These are phyloP conservation scores for Phyllostachys edulis DNA, from an alignment of 176 grass and related monocot species.

Conservation along the genomic window DNA sequence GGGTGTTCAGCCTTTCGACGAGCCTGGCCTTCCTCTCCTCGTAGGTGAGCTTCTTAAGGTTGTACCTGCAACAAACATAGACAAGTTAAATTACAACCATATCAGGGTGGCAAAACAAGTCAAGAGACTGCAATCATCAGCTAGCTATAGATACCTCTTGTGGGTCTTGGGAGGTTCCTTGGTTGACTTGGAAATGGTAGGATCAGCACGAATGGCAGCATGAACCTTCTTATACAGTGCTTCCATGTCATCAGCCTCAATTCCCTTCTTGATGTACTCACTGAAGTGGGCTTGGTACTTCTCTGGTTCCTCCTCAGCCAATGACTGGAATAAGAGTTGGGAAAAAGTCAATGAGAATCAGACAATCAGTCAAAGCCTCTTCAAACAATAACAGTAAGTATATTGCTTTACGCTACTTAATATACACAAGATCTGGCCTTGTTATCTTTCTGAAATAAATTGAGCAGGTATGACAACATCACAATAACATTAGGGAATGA, in stretches of 20 bases:
- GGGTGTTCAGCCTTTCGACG: slow-evolving; percentile 53
- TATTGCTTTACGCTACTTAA: not conserved
- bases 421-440: not conserved
- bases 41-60: slow-evolving; percentile 78
- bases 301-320: slow-evolving; percentile 78
- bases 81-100: not conserved
- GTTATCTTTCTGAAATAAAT: not conserved
- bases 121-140: not conserved
- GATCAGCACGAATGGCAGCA: slow-evolving; percentile 68
- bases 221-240: slow-evolving; percentile 81
- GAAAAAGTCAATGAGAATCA: not conserved
- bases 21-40: slow-evolving; percentile 77
- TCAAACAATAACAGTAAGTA: not conserved
- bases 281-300: slow-evolving; percentile 75
- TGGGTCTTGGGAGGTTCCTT: slow-evolving; percentile 58
- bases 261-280: slow-evolving; percentile 62
- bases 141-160: slow-evolving; percentile 50
- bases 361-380: not conserved
- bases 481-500: not conserved
- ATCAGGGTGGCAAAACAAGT: no score
- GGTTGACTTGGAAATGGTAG: slow-evolving; percentile 35
- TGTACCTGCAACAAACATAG: slow-evolving; percentile 43
- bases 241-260: slow-evolving; percentile 65
- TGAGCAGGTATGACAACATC: not conserved
- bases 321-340: slow-evolving; percentile 20